Conservation (phyloP, 257 asterid genomes). For the Nicotiana sylvestris region DNA sequence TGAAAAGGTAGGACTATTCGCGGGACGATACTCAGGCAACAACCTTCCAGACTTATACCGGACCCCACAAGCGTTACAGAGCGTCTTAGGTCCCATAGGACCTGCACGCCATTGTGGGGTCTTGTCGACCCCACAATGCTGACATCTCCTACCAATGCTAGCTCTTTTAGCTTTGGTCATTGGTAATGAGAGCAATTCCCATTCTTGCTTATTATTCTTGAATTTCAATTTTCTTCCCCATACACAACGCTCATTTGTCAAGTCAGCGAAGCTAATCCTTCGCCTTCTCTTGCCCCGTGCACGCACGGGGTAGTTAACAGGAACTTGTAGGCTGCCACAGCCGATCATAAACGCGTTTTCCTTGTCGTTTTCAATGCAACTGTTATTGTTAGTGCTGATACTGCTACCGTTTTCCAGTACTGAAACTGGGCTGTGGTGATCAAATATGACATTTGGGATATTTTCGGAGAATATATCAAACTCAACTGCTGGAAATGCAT, state of each 20-base stretch:
- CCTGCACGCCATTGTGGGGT: conserved; percentile 96
- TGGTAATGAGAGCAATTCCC: conserved; percentile 24
- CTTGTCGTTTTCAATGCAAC: conserved; percentile 22
- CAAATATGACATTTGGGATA: conserved; percentile 28
- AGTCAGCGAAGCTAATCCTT: conserved; percentile 23
- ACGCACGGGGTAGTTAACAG: conserved; percentile 44
- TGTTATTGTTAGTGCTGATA: conserved; percentile 22
- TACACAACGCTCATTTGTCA: conserved; percentile 20
- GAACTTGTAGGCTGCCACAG: conserved; percentile 50
- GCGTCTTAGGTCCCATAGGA: conserved; percentile 76
- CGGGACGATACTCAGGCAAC: conserved; percentile 88
- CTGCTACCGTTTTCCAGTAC: conserved; percentile 58
- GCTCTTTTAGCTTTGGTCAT: conserved; percentile 2
- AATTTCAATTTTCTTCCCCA: conserved; percentile 24
- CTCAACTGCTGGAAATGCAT: conserved; percentile 75
- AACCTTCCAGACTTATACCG: conserved; percentile 85
- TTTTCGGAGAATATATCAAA: conserved; percentile 45
- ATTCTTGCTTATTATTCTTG: conserved; percentile 29
- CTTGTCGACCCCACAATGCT: conserved; percentile 74
- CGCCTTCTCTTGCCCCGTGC: conserved; percentile 54
- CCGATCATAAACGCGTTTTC: conserved; percentile 35
- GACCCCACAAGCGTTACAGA: conserved; percentile 93
- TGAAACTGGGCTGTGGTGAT: conserved; percentile 67
- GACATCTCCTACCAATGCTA: conserved; percentile 58
- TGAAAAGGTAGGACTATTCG: conserved; percentile 70